Base-by-base conservation (phyloP, 1,139 yeast species). In the Scheffersomyces stambukii region DNA sequence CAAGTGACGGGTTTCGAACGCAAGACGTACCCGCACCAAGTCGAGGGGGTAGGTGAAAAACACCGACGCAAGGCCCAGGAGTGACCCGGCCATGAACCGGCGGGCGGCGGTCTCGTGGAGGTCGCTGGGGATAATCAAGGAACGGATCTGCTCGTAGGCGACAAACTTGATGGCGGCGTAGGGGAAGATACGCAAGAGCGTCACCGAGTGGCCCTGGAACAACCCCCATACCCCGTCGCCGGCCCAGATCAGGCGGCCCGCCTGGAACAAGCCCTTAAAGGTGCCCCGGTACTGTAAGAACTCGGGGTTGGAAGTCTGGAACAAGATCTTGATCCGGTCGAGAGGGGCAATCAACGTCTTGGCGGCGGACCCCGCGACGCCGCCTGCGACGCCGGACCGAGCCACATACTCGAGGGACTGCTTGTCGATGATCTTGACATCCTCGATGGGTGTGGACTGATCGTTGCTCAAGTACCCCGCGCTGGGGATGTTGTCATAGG, bases 91-190 rank as follows among this genome's bases (percentile, higher is more conserved):
- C 52, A 84, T 46, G 36, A 91, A 69, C 41, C 99, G 64, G 45
- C 97, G 70, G 17, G 73, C 61, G 2, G 83, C 85, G 1, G 95
- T 85, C 54, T 91, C 99, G 46, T 77, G 73, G 8, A 60, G 60
- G 35, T 75, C 80, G 31, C 70, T 64, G 2, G 96, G 96, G 29
- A 91, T 93, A 36, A 93, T 55, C 2, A 84, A 35, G 9, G 84
- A 69, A 38, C 99, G 60, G 30, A 89, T 77, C 54, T 91, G 98
- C 58, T 91, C 99, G 56, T 91, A 91, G 4, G 95, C 89, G n/a
- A 93, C 96, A 54, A 91, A 91, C 53, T 91, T 93, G 49, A 91
- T 84, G 10, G 96, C 95, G 4, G 98, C 97, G 53, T 91, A 91
- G 2, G 99, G 99, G 56, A 91, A 91, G 6, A 91, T 86, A 37